Percentiles rank a stretch among this genome's conserved stretches.
phyloP scores from a whole-genome alignment of 805 yeast genomes.

The Jamesozyma rosinii region DNA sequence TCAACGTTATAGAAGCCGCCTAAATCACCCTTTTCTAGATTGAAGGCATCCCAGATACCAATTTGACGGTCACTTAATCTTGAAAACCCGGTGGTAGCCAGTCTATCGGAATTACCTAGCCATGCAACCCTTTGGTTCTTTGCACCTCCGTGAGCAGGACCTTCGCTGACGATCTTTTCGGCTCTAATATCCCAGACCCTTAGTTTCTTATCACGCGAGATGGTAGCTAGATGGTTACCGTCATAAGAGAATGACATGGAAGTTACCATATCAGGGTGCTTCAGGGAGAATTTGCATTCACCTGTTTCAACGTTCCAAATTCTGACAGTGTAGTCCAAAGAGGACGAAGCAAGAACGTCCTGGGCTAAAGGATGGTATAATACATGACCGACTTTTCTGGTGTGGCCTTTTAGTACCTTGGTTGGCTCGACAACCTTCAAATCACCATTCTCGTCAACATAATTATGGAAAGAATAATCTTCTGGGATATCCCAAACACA shows the following conservation, averaged over 20 bases:
- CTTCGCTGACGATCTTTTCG: slow-evolving; percentile 69
- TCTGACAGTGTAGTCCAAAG: slow-evolving; percentile 84
- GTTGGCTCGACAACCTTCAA: slow-evolving; percentile 63
- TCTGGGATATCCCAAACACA: slow-evolving; percentile 84
- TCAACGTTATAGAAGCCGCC: slow-evolving; percentile 85
- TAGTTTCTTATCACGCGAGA: slow-evolving; percentile 81
- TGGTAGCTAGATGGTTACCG: slow-evolving; percentile 79
- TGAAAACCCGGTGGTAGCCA: slow-evolving; percentile 91
- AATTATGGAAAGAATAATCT: slow-evolving; percentile 61
- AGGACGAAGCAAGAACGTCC: slow-evolving; percentile 79
- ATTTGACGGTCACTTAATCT: slow-evolving; percentile 88
- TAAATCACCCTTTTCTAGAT: slow-evolving; percentile 71
- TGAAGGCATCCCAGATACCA: slow-evolving; percentile 82
- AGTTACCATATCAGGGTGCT: slow-evolving; percentile 87
- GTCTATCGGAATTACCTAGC: slow-evolving; percentile 79
- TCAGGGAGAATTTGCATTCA: slow-evolving; percentile 57
- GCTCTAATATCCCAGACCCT: slow-evolving; percentile 86
- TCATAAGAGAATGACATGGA: slow-evolving; percentile 85
- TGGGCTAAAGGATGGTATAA: slow-evolving; percentile 82
- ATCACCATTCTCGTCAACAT: slow-evolving; percentile 45
- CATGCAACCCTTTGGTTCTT: slow-evolving; percentile 81
- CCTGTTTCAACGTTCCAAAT: slow-evolving; percentile 82
- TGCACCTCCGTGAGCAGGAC: slow-evolving; percentile 87
- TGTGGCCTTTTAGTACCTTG: slow-evolving; percentile 71
- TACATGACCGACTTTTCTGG: slow-evolving; percentile 89